Evolutionary conservation across 345 rosid genomes (phyloP), one percentile per base, ranked within the genome.

Genomic region (Aegle marmelos): DNA sequence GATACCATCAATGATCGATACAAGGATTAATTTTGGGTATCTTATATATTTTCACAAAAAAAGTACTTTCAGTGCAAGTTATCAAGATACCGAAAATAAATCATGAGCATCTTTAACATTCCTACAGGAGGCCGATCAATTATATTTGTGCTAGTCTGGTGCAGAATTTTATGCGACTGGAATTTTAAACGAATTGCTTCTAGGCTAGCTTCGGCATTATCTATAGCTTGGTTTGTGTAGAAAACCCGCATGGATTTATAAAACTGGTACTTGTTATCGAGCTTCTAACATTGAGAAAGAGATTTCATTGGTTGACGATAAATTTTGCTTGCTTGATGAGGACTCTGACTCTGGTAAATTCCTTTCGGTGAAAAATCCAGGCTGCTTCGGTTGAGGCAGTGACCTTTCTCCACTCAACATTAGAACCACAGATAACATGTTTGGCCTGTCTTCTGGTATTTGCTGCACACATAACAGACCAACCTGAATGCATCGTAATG

Each of bases 281-380:
- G 72, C 33, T 54, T 73, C 75, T 50, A 68, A 7, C 75, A 37
- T 7, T 25, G 67, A 36, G 25, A 73, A 19, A 16, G 75, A 67
- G 41, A 62, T 14, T 45, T 77, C 75, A 61, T 66, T 81, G 24
- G 71, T 19, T n/a, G 78, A 31, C 27, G 25, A 45, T 25, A 9
- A 7, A 30, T 48, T 28, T 10, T 17, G 30, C 14, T 33, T 37
- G 25, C 41, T 39, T 21, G 81, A 54, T 54, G 83, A 81, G 37
- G 76, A 77, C 17, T 56, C 67, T 4, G 72, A 14, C 28, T 73
- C 72, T 24, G 56, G 30, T 22, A 60, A 17, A 67, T 78, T 75
- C 41, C 81, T 74, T 50, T 81, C 78, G 7, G 30, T 77, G 78
- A 72, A 81, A 53, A 78, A 78, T 9, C 84, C 79, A 21, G 84